Base-by-base conservation (phyloP, 2,329 filamentous ascomycete species). In the Hypoxylon sp. region DNA sequence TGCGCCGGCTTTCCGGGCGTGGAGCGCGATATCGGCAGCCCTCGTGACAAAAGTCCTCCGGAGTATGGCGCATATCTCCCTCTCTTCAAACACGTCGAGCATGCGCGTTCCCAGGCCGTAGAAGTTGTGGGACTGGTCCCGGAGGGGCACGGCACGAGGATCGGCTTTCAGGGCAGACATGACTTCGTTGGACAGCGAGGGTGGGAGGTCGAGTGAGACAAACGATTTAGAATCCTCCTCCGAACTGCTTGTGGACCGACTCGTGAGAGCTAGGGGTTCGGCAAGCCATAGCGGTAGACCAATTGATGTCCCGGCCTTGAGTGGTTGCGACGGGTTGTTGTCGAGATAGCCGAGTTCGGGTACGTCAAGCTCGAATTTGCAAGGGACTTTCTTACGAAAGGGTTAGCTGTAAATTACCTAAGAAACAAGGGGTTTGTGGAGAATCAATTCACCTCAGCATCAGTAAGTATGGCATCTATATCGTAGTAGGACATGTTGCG, bases 221-320 rank as follows among this genome's bases (percentile, higher is more conserved):
- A 94, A 89, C 6, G 91, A 88, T 55, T 81, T 83, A 64, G 81
- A 77, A 63, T 80, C 73, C 25, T 84, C 81, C 30, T 82, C 80
- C 37, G 73, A 69, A 58, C 72, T 77, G 50, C 70, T 74, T 72
- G 74, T 65, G 65, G 78, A 54, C 79, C 81, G 8, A 81, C 80
- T 86, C 70, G 88, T 90, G 49, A 97, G 88, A 31, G 93, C 93
- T 58, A 99, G 92, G 88, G 98, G 95, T 80, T 97, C 93, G 73
- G 92, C 94, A 11, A 99, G 90, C 96, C 96, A 99, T 72, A 98
- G 86, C 1, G 96, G 96, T 0, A 98, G 89, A 69, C 92, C 88
- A 51, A 98, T 86, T 48, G 91, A 90, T 0, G 94, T 95, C 67
- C 93, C 92, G 61, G 90, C 82, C 79, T 95, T 96, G 75, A 98